Conservation (phyloP, 2,329 filamentous ascomycete genomes). For the Hortaea sp. region DNA sequence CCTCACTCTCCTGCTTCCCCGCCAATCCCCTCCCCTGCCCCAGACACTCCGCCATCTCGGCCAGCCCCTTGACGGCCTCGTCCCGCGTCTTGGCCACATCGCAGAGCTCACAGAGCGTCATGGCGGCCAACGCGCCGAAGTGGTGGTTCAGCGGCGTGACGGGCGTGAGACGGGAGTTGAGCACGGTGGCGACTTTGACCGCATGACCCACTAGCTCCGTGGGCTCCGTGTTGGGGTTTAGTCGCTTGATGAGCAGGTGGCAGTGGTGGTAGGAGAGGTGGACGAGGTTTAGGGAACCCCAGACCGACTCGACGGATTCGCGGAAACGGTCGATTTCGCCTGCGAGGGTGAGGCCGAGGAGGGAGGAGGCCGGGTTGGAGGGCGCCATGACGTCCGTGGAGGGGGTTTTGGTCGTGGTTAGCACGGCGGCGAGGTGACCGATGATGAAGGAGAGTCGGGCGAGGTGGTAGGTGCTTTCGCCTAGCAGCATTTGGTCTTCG, state of each 20-base stretch:
- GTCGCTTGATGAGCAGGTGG: slow-evolving; percentile 53
- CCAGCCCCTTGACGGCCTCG: slow-evolving; percentile 47
- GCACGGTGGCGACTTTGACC: slow-evolving; percentile 47
- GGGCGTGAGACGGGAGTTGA: slow-evolving; percentile 46
- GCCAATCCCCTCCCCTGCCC: slow-evolving; percentile 32
- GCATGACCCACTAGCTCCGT: slow-evolving; percentile 52
- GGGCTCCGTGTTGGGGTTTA: slow-evolving; percentile 46
- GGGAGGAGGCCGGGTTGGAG: slow-evolving; percentile 30
- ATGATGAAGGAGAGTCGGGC: slow-evolving; percentile 54
- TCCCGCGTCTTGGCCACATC: slow-evolving; percentile 47
- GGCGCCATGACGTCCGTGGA: slow-evolving; percentile 35
- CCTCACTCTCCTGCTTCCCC: slow-evolving; percentile 35
- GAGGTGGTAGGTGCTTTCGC: slow-evolving; percentile 54
- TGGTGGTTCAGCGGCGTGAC: slow-evolving; percentile 58
- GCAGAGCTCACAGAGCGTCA: slow-evolving; percentile 52
- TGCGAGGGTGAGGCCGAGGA: slow-evolving; percentile 43
- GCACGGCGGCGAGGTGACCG: slow-evolving; percentile 42
- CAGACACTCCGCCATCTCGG: slow-evolving; percentile 46
- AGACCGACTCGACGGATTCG: slow-evolving; percentile 48
- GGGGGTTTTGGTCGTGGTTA: slow-evolving; percentile 35
- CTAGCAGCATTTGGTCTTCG: slow-evolving; percentile 51
- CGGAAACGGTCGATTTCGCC: slow-evolving; percentile 56
- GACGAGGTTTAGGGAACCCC: slow-evolving; percentile 47
- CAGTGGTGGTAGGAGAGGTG: slow-evolving; percentile 63
- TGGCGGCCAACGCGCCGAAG: slow-evolving; percentile 49